Evolutionary conservation across 2,329 filamentous ascomycete species (phyloP).

Genomic region (Penicillium sp.): DNA sequence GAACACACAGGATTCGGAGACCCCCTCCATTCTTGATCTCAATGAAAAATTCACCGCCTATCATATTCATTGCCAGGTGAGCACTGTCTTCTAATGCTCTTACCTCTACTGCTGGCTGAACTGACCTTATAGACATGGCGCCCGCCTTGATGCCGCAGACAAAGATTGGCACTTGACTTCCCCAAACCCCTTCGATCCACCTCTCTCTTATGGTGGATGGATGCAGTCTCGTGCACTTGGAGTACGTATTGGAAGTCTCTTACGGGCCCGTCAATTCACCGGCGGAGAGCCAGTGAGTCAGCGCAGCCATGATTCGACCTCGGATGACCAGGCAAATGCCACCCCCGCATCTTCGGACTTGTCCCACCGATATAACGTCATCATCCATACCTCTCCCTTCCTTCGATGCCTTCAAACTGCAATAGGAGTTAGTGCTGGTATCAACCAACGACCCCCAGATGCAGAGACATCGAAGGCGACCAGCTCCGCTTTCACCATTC

Average conservation of each 20-base stretch:
- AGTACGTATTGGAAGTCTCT: constrained; percentile 72
- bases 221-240: constrained; percentile 79
- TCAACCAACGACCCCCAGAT: constrained; percentile 50
- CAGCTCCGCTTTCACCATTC: not conserved
- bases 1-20: not conserved
- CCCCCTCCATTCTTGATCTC: constrained; percentile 5
- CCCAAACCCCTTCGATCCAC: constrained; percentile 90
- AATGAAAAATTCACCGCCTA: constrained; percentile 41
- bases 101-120: constrained; percentile 37
- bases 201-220: constrained; percentile 92
- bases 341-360: constrained; percentile 14
- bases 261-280: constrained; percentile 47
- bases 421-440: constrained; percentile 78
- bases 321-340: constrained; percentile 10
- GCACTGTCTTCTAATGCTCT: not conserved
- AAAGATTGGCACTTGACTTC: constrained; percentile 93
- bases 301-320: constrained; percentile 5
- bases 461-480: constrained; percentile 15
- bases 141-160: constrained; percentile 89
- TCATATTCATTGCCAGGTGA: constrained; percentile 45
- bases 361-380: constrained; percentile 53
- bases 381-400: constrained; percentile 92
- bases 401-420: constrained; percentile 89
- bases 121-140: constrained; percentile 66
- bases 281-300: constrained; percentile 10